A percentile compares a stretch with the other conserved stretches of the same genome.
Conservation (phyloP, 2,329 filamentous ascomycete genomes). For the Tolypocladium tropicale region DNA sequence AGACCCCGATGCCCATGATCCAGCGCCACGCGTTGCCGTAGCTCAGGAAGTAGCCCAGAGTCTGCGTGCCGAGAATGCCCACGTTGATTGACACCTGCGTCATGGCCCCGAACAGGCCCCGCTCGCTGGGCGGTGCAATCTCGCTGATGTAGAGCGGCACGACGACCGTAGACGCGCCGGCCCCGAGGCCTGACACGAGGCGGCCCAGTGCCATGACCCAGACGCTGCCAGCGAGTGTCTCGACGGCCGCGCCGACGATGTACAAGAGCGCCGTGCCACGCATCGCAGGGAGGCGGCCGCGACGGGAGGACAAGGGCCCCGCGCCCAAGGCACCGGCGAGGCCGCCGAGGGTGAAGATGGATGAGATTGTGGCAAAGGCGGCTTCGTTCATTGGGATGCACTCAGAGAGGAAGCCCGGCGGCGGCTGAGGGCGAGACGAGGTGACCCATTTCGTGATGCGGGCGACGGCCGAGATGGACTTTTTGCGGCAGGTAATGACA, state of each 20-base stretch:
- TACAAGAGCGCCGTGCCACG: conserved; percentile 69
- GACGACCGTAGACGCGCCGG: conserved; percentile 83
- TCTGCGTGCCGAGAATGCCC: conserved; percentile 76
- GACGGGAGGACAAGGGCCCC: conserved; percentile 66
- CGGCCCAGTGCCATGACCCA: conserved; percentile 61
- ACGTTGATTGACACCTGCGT: conserved; percentile 92
- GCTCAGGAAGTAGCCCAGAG: conserved; percentile 80
- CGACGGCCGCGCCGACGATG: conserved; percentile 62
- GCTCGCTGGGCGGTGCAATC: conserved; percentile 63
- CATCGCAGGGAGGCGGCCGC: conserved; percentile 69
- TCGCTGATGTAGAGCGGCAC: conserved; percentile 94
- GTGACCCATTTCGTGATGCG: conserved; percentile 17
- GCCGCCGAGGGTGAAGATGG: conserved; percentile 84
- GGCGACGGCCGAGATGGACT: conserved; percentile 23
- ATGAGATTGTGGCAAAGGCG: conserved; percentile 77
- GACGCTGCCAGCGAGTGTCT: conserved; percentile 61
- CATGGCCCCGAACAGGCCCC: conserved; percentile 72
- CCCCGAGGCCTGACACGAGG: conserved; percentile 71
- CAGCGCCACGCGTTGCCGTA: conserved; percentile 70
- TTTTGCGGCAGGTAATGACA: conserved; percentile 75
- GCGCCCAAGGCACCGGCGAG: conserved; percentile 71
- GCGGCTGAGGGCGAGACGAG: conserved; percentile 9
- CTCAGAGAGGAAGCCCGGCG: conserved; percentile 42
- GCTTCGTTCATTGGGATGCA: conserved; percentile 83
- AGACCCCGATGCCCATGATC: conserved; percentile 64